These are phyloP conservation scores for Sporisorium graminicola DNA, from an alignment of 1,284 basidiomycete species.

Conservation along the genomic window DNA sequence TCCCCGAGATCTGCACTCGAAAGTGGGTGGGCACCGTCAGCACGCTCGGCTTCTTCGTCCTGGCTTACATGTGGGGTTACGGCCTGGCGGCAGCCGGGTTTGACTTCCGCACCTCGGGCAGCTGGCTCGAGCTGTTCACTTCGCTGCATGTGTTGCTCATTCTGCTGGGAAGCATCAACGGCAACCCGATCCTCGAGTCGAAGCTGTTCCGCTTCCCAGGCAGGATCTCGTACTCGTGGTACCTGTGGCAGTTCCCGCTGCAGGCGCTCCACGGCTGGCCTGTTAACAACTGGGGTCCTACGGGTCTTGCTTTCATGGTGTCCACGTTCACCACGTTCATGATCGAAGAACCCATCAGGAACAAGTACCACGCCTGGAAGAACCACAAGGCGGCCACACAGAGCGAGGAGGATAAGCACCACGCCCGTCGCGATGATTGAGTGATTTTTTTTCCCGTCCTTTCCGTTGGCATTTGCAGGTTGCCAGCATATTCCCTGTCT, in stretches of 20 bases:
- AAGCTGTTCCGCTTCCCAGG: slow-evolving; percentile 37
- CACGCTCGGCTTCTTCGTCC: slow-evolving; percentile 23
- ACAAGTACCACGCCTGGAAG: slow-evolving; percentile 35
- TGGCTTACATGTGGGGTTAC: slow-evolving; percentile 31
- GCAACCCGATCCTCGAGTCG: slow-evolving; percentile 40
- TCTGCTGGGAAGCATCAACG: slow-evolving; percentile 32
- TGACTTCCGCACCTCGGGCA: slow-evolving; percentile 34
- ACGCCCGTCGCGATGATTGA: slow-evolving; percentile 27
- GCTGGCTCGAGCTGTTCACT: slow-evolving; percentile 33
- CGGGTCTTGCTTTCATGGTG: slow-evolving; percentile 33
- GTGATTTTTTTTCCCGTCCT: background rate
- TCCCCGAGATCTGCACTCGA: slow-evolving; percentile 16
- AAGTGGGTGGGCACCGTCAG: slow-evolving; percentile 22
- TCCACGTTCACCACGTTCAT: slow-evolving; percentile 37
- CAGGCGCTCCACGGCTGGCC: slow-evolving; percentile 30
- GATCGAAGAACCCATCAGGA: slow-evolving; percentile 45
- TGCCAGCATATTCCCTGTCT: background rate
- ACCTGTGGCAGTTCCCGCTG: slow-evolving; percentile 45
- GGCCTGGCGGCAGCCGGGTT: slow-evolving; percentile 4
- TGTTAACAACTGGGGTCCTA: slow-evolving; percentile 25
- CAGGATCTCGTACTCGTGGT: slow-evolving; percentile 41
- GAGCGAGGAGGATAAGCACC: slow-evolving; percentile 21
- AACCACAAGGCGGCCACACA: slow-evolving; percentile 11
- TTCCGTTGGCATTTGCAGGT: background rate
- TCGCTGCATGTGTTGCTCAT: slow-evolving; percentile 16